These are phyloP conservation scores for Alternaria viburni DNA, from an alignment of 2,329 filamentous ascomycete genomes.

Conservation along the genomic window DNA sequence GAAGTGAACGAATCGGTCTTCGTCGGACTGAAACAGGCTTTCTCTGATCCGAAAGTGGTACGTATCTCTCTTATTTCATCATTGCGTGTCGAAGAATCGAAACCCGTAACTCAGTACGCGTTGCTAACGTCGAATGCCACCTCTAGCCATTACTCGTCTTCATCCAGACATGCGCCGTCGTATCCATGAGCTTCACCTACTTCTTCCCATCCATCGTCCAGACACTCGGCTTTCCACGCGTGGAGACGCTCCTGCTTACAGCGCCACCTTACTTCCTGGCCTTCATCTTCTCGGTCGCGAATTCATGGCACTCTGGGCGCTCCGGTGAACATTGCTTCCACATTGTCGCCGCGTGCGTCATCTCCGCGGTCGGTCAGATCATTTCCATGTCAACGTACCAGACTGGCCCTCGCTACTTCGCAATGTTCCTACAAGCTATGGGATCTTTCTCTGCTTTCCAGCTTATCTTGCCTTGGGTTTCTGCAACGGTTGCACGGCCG, in stretches of 20 bases:
- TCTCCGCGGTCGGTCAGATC: conserved; percentile 22
- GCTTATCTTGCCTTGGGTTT: conserved; percentile 43
- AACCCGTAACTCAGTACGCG: neutral
- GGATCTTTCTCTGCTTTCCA: conserved; percentile 34
- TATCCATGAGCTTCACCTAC: conserved; percentile 61
- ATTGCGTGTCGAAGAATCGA: neutral
- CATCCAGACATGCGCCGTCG: conserved; percentile 59
- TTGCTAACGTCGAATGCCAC: neutral
- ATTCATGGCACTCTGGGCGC: conserved; percentile 62
- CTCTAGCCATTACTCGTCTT: conserved; percentile 44
- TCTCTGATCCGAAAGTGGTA: conserved; percentile 56
- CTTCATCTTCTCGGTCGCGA: conserved; percentile 62
- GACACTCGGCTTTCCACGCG: conserved; percentile 62
- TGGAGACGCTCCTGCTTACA: conserved; percentile 63
- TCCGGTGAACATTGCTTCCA: conserved; percentile 62
- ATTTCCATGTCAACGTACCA: conserved; percentile 57
- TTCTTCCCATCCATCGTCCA: conserved; percentile 69
- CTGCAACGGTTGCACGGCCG: conserved; percentile 41
- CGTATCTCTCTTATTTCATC: neutral
- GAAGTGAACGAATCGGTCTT: conserved; percentile 24
- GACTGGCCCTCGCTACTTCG: conserved; percentile 63
- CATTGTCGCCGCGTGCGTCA: conserved; percentile 21
- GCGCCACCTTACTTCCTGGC: conserved; percentile 65
- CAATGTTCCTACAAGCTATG: conserved; percentile 60
- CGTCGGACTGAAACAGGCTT: conserved; percentile 55